phyloP scores from a whole-genome alignment of 352 stramenopile genomes.

The Globisporangium takayamanum region DNA sequence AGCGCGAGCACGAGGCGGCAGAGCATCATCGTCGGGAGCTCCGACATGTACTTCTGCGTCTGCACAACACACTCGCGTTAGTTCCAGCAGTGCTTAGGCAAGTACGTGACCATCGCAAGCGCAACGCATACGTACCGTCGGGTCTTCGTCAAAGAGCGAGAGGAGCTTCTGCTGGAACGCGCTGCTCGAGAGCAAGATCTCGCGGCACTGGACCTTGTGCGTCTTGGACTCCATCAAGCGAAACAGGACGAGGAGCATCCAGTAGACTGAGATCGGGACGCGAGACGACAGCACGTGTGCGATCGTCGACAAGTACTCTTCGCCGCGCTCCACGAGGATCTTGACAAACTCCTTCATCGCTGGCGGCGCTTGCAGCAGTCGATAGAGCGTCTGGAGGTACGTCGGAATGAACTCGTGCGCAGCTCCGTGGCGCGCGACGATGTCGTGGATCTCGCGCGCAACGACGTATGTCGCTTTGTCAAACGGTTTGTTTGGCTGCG shows the following conservation, averaged over 20 bases:
- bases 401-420: conserved; percentile 61
- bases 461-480: conserved; percentile 65
- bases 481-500: conserved; percentile 71
- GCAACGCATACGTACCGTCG: conserved; percentile 28
- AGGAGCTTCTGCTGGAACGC: conserved; percentile 55
- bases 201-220: conserved; percentile 45
- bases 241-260: conserved; percentile 63
- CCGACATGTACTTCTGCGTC: conserved; percentile 53
- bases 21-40: conserved; percentile 74
- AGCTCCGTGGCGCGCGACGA: conserved; percentile 49
- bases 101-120: background rate
- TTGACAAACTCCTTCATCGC: conserved; percentile 72
- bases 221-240: conserved; percentile 61
- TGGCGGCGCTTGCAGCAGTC: conserved; percentile 48
- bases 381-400: conserved; percentile 74
- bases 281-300: conserved; percentile 52
- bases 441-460: conserved; percentile 61
- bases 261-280: conserved; percentile 56
- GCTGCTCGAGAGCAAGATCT: conserved; percentile 58
- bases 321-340: conserved; percentile 65
- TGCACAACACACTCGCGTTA: conserved; percentile 13
- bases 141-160: conserved; percentile 66
- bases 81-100: conserved; percentile 4
- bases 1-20: conserved; percentile 66
- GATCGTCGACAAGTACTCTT: conserved; percentile 69